Conservation (phyloP, 495 filamentous ascomycete genomes). For the Xylaria cubensis region DNA sequence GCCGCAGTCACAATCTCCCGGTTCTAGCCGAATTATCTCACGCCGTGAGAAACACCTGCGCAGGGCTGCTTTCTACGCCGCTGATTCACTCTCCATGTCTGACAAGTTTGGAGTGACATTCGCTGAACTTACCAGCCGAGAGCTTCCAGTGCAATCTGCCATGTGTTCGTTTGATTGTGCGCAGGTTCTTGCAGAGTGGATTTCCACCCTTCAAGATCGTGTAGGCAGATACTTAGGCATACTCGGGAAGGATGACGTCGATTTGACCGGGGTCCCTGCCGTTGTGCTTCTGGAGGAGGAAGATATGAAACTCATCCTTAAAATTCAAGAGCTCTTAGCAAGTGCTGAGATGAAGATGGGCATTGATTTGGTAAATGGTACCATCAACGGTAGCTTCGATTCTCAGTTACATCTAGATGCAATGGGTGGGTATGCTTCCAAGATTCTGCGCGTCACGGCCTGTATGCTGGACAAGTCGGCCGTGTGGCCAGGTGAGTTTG, state of each 20-base stretch:
- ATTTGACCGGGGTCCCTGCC: constrained; percentile 76
- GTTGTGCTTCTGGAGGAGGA: constrained; percentile 93
- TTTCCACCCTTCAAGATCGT: constrained; percentile 91
- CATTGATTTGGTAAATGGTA: constrained; percentile 52
- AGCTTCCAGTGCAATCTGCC: constrained; percentile 90
- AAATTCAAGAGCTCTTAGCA: constrained; percentile 80
- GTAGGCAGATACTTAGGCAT: constrained; percentile 88
- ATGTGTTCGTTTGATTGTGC: constrained; percentile 96
- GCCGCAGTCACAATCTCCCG: constrained; percentile 36
- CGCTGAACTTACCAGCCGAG: constrained; percentile 82
- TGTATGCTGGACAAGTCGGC: constrained; percentile 88
- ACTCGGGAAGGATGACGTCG: constrained; percentile 80
- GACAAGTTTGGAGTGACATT: constrained; percentile 88
- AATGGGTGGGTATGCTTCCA: constrained; percentile 78
- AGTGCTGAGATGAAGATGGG: constrained; percentile 84
- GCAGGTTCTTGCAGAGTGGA: constrained; percentile 97
- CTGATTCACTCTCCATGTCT: constrained; percentile 89
- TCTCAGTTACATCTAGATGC: constrained; percentile 64
- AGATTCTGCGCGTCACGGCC: constrained; percentile 85
- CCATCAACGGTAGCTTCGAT: constrained; percentile 55
- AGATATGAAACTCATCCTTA: constrained; percentile 84
- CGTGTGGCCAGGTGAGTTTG: constrained; percentile 85
- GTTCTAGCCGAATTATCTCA: constrained; percentile 43
- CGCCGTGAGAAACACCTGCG: constrained; percentile 85
- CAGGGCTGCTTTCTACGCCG: constrained; percentile 93